phyloP scores from a whole-genome alignment of 257 asterid species.

The Penstemon newberryi region DNA sequence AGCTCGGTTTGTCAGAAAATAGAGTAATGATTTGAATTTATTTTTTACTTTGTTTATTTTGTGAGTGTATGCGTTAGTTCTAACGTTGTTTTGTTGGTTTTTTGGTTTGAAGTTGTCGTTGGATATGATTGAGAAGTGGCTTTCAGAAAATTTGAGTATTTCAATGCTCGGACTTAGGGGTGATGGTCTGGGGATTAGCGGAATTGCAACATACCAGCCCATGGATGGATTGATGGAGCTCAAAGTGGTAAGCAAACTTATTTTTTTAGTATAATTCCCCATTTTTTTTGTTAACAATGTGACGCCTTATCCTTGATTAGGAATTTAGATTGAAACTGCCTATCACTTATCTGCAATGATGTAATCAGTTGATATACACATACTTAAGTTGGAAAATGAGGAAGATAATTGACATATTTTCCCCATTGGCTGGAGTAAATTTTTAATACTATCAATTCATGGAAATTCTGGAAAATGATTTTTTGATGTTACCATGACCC shows the following conservation, averaged over 20 bases:
- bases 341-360: no score
- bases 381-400: no score
- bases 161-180: conserved; percentile 46
- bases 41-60: conserved; percentile 9
- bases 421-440: no score
- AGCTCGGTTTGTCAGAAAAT: conserved; percentile 89
- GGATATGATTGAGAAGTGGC: conserved; percentile 89
- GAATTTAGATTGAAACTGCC: no score
- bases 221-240: conserved; percentile 74
- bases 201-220: conserved; percentile 80
- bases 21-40: conserved; percentile 40
- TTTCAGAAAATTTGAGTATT: conserved; percentile 46
- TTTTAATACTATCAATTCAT: no score
- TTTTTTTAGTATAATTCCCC: neutral
- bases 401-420: no score
- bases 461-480: no score
- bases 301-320: no score
- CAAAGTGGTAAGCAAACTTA: conserved; percentile 60
- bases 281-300: no score
- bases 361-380: no score
- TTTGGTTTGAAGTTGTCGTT: conserved; percentile 58
- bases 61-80: conserved; percentile 7
- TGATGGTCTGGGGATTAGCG: conserved; percentile 48
- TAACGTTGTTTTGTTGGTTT: conserved; percentile 10
- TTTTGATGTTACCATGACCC: no score